Evolutionary conservation across 2,329 filamentous ascomycete genomes (phyloP).

Genomic region (Camillea tinctor): DNA sequence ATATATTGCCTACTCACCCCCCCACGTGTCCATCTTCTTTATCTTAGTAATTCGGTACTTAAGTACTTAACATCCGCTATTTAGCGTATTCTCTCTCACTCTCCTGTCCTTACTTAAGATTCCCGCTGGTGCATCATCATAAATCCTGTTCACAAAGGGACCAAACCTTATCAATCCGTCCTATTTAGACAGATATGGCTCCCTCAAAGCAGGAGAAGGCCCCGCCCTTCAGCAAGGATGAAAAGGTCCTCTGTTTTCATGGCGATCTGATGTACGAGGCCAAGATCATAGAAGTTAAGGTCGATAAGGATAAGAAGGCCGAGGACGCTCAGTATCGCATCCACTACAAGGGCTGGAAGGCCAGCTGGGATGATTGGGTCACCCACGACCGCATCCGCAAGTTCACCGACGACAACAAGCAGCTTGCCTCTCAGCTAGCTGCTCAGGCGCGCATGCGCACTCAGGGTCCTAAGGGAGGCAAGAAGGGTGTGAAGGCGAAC

Average conservation of each 20-base stretch:
- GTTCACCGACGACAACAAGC: slow-evolving; percentile 91
- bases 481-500: slow-evolving; percentile 47
- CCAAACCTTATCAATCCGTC: neutral
- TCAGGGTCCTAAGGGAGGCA: slow-evolving; percentile 47
- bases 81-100: neutral
- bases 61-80: too few relatives aligned
- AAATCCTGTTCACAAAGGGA: neutral
- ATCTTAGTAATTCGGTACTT: too few relatives aligned
- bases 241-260: slow-evolving; percentile 95
- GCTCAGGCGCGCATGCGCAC: slow-evolving; percentile 48
- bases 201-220: slow-evolving; percentile 41
- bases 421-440: slow-evolving; percentile 73
- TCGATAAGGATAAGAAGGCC: slow-evolving; percentile 39
- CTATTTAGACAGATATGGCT: slow-evolving; percentile 31
- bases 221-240: slow-evolving; percentile 68
- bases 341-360: slow-evolving; percentile 99
- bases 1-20: too few relatives aligned
- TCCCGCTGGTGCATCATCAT: neutral
- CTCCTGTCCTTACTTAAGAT: neutral
- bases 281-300: slow-evolving; percentile 76
- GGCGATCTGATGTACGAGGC: slow-evolving; percentile 97
- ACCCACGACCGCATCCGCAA: slow-evolving; percentile 90
- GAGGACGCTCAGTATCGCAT: slow-evolving; percentile 83
- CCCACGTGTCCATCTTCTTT: too few relatives aligned
- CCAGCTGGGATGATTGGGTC: slow-evolving; percentile 99